phyloP scores from a whole-genome alignment of 2,329 filamentous ascomycete genomes.

The Fusarium sp. region DNA sequence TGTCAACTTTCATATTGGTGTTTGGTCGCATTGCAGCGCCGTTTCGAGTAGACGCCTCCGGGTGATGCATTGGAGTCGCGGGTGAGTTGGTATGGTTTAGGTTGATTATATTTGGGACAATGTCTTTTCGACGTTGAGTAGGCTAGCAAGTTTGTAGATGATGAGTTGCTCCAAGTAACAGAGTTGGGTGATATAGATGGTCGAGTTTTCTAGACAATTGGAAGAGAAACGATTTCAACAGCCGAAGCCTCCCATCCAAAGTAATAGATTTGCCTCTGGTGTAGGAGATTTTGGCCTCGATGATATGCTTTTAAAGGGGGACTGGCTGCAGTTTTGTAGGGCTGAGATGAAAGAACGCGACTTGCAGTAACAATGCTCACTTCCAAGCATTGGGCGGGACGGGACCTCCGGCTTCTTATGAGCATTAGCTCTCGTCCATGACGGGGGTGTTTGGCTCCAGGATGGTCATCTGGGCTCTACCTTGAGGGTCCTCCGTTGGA shows the following conservation, averaged over 20 bases:
- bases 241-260: neutral
- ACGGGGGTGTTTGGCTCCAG: constrained; percentile 19
- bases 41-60: neutral
- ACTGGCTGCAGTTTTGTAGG: constrained; percentile 36
- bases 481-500: constrained; percentile 13
- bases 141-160: neutral
- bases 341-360: constrained; percentile 35
- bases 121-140: neutral
- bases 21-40: constrained; percentile 9
- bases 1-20: constrained; percentile 3
- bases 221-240: neutral
- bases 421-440: constrained; percentile 18
- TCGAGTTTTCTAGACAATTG: neutral
- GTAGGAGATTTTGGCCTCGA: constrained; percentile 6
- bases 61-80: constrained; percentile 10
- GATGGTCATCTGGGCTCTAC: constrained; percentile 11
- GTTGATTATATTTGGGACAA: neutral
- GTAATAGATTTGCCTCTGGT: constrained; percentile 1
- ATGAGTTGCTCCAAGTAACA: neutral
- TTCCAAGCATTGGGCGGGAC: constrained; percentile 35
- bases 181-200: constrained; percentile 6
- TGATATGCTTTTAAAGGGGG: neutral
- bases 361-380: constrained; percentile 17
- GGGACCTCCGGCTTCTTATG: constrained; percentile 44
- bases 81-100: neutral